Conservation (phyloP, 75 land plant species). For the Cunninghamia lanceolata region DNA sequence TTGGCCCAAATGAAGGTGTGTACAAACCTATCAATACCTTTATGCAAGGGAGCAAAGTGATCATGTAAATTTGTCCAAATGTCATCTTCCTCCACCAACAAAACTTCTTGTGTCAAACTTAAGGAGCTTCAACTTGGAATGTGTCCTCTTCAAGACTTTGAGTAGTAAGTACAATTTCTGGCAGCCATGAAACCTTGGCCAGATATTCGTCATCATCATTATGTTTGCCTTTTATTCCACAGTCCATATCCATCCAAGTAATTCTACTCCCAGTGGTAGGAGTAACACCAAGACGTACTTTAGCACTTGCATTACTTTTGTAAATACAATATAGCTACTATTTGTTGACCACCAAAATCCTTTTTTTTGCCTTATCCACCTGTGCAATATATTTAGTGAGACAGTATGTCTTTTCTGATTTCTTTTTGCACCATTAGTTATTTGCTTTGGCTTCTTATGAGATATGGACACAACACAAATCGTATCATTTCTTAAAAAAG, state of each 20-base stretch:
- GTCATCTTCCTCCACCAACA: constrained; percentile 64
- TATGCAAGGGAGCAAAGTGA: constrained; percentile 87
- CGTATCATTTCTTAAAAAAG: too few species aligned
- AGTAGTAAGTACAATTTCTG: constrained; percentile 59
- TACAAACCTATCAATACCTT: constrained; percentile 24
- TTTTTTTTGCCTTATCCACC: too few species aligned
- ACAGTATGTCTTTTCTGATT: too few species aligned
- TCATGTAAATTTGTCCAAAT: constrained; percentile 88
- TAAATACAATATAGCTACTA: constrained; percentile 77
- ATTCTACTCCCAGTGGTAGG: constrained; percentile 51
- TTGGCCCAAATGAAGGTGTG: constrained; percentile 95
- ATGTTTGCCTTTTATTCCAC: constrained; percentile 54
- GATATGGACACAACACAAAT: too few species aligned
- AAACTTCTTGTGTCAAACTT: constrained; percentile 69
- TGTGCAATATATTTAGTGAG: too few species aligned
- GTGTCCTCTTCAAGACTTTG: constrained; percentile 82
- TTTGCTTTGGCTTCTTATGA: too few species aligned
- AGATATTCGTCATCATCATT: constrained; percentile 56
- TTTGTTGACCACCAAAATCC: constrained; percentile 98
- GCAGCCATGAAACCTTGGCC: constrained; percentile 92
- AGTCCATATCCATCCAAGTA: constrained; percentile 87
- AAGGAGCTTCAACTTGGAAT: constrained; percentile 65
- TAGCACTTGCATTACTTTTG: constrained; percentile 80
- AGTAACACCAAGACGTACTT: constrained; percentile 82
- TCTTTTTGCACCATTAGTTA: too few species aligned